These are phyloP conservation scores for Fusarium acutatum DNA, from an alignment of 2,329 filamentous ascomycete genomes.

Conservation along the genomic window DNA sequence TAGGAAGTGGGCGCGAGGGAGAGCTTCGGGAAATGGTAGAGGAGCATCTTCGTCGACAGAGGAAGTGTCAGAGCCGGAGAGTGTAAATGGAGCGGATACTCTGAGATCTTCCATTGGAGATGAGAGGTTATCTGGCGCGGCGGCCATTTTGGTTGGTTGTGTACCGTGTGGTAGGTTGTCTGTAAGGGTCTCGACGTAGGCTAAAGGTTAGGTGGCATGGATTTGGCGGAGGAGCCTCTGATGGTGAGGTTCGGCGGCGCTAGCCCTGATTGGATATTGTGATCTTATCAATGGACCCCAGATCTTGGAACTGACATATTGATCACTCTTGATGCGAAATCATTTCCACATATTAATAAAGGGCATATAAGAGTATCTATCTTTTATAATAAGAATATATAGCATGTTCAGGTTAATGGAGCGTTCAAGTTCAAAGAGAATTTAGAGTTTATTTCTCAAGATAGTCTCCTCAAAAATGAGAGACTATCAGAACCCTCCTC, in stretches of 20 bases:
- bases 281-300: constrained; percentile 29
- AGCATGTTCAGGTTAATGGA: not conserved
- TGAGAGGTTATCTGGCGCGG: constrained; percentile 41
- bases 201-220: constrained; percentile 35
- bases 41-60: constrained; percentile 68
- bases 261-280: constrained; percentile 4
- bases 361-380: not conserved
- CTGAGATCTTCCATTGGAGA: constrained; percentile 40
- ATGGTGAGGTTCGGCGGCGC: constrained; percentile 8
- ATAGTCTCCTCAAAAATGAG: not conserved
- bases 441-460: no score
- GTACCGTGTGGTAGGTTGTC: not conserved
- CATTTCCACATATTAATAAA: not conserved
- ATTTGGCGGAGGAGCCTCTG: constrained; percentile 24
- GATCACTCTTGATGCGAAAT: not conserved
- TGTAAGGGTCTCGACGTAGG: constrained; percentile 20
- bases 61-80: constrained; percentile 53
- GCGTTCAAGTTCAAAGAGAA: no score
- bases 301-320: not conserved
- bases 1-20: constrained; percentile 86
- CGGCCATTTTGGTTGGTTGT: constrained; percentile 16
- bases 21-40: constrained; percentile 87
- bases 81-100: constrained; percentile 49
- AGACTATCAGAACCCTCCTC: not conserved
- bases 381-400: no score